Evolutionary conservation across 2,329 filamentous ascomycete species (phyloP).

Genomic region (Teratosphaeria nubilosa): DNA sequence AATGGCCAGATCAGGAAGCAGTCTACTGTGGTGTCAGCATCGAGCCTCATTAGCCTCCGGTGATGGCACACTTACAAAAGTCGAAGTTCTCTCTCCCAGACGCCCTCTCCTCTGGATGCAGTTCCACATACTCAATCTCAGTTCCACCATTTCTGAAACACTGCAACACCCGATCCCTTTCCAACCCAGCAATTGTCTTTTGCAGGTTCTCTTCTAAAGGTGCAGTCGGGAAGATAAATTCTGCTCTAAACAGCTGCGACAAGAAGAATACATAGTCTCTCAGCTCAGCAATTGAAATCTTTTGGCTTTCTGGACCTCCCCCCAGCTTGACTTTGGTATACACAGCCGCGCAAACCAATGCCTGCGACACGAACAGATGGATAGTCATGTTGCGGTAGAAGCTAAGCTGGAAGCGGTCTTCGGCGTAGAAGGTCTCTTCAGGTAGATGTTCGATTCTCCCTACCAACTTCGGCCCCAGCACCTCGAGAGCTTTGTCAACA

Average conservation of each 20-base stretch:
- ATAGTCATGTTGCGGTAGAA: constrained; percentile 99
- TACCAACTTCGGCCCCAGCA: constrained; percentile 81
- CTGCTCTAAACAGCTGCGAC: constrained; percentile 84
- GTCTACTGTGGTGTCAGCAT: constrained; percentile 29
- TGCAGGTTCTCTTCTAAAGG: constrained; percentile 72
- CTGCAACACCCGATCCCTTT: constrained; percentile 66
- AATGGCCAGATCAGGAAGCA: constrained; percentile 99
- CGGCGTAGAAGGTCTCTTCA: constrained; percentile 88
- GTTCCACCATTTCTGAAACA: constrained; percentile 46
- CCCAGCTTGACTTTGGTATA: constrained; percentile 87
- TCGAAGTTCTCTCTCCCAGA: constrained; percentile 89
- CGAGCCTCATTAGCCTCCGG: constrained; percentile 28
- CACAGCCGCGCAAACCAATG: constrained; percentile 78
- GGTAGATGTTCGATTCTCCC: constrained; percentile 68
- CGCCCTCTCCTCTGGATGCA: constrained; percentile 65
- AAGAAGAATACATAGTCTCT: constrained; percentile 76
- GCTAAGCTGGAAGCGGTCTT: constrained; percentile 87
- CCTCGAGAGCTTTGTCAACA: constrained; percentile 80
- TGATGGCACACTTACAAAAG: constrained; percentile 41
- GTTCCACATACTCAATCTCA: constrained; percentile 56
- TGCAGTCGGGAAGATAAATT: constrained; percentile 92
- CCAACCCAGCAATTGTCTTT: constrained; percentile 65
- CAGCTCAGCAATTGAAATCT: constrained; percentile 55
- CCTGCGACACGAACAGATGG: constrained; percentile 90
- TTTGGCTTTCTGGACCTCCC: constrained; percentile 68